phyloP scores from a whole-genome alignment of 768 basidiomycete genomes.

The Russula lepida region DNA sequence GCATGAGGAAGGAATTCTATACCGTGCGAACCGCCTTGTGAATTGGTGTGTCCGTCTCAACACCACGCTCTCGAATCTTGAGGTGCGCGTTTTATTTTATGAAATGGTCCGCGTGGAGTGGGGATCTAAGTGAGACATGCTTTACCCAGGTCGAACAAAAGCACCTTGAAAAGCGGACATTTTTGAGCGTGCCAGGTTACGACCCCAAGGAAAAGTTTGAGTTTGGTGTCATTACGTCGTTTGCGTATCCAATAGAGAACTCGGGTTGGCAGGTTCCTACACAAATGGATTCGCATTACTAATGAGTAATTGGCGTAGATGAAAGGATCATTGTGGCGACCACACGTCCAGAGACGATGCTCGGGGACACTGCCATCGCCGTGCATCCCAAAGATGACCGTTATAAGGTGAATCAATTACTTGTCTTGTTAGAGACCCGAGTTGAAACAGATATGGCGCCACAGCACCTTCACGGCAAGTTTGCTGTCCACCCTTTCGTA shows the following conservation, averaged over 20 bases:
- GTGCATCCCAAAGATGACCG: conserved; percentile 90
- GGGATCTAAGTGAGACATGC: not conserved
- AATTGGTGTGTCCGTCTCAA: conserved; percentile 97
- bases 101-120: not conserved
- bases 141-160: conserved; percentile 84
- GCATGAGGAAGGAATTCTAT: conserved; percentile 86
- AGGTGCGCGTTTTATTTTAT: conserved; percentile 41
- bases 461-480: conserved; percentile 91
- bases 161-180: conserved; percentile 72
- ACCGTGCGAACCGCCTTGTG: conserved; percentile 92
- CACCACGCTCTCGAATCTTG: conserved; percentile 95
- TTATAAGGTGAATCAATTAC: conserved; percentile 51
- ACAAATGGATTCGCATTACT: not conserved
- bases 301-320: conserved; percentile 36
- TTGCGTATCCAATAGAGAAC: conserved; percentile 84
- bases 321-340: conserved; percentile 85
- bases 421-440: not conserved
- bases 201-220: conserved; percentile 93
- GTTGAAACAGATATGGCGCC: no score
- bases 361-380: conserved; percentile 95
- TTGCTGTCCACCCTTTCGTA: conserved; percentile 82
- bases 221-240: conserved; percentile 94
- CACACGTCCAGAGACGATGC: conserved; percentile 97
- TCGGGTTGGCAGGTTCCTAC: conserved; percentile 45
- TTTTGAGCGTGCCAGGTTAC: conserved; percentile 90